phyloP scores from a whole-genome alignment of 345 rosid species.

The Erysimum cheiranthoides region DNA sequence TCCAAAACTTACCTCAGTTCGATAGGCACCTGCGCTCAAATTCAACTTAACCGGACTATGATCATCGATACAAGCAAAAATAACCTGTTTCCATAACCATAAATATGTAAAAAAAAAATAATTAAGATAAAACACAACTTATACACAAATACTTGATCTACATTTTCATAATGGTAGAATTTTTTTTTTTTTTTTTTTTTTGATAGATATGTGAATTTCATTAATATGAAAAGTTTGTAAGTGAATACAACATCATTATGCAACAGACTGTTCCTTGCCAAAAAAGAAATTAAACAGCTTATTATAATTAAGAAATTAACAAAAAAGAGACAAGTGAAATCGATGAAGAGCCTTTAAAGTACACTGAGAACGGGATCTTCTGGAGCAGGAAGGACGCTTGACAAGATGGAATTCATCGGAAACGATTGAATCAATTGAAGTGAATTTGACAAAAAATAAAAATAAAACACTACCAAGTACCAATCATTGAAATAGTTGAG shows the following conservation, averaged over 20 bases:
- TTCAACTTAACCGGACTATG: slow-evolving; percentile 73
- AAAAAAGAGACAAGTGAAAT: not conserved
- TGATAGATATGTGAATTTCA: too few relatives aligned
- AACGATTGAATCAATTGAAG: not conserved
- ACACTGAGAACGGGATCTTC: slow-evolving; percentile 66
- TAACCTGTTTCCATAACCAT: slow-evolving; percentile 54
- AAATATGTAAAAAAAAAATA: not conserved
- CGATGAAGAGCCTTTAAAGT: not conserved
- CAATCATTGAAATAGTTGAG: not conserved
- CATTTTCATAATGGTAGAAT: not conserved
- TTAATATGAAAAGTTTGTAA: too few relatives aligned
- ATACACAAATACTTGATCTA: not conserved
- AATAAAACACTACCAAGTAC: not conserved
- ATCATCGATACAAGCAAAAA: slow-evolving; percentile 81
- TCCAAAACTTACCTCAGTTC: slow-evolving; percentile 66
- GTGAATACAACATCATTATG: too few relatives aligned
- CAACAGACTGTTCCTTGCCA: too few relatives aligned
- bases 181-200: too few relatives aligned
- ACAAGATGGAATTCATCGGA: slow-evolving; percentile 54
- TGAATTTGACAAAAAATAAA: not conserved
- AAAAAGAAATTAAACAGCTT: too few relatives aligned
- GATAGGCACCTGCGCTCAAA: slow-evolving; percentile 77
- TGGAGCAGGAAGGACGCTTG: slow-evolving; percentile 50
- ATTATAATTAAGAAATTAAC: not conserved
- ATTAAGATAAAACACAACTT: not conserved